Base-by-base conservation (phyloP, 495 filamentous ascomycete genomes). In the Staphylotrichum tortipilum region DNA sequence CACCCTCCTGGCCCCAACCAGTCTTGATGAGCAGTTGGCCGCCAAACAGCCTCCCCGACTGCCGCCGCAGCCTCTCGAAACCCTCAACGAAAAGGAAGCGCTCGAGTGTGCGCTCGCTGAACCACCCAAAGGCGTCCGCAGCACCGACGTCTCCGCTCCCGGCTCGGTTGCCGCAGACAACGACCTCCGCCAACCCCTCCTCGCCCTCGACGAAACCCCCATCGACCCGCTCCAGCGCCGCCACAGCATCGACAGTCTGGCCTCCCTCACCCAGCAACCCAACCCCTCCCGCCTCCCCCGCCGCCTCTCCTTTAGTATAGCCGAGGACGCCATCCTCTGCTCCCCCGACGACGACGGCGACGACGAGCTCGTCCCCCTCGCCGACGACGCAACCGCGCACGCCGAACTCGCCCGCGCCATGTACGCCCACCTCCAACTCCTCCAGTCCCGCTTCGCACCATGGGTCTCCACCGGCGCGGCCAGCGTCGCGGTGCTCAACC, bases 221-320 rank as follows among this genome's bases (percentile, higher is more conserved):
- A 44, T 66, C 17, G 45, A 58, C 0, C 59, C 39, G 21, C 64
- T 79, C 23, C 65, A 67, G 26, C 69, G 73, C 18, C 66, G 77
- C 4, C 69, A 77, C 28, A 82, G 78, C 52, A 54, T 74, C 58
- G 65, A 62, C 59, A 68, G 53, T 47, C 57, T 66, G 50, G 67
- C 47, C 48, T 58, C 46, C 17, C 50, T 30, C 57, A 59, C 3
- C 49, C 60, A 36, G 56, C 68, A 10, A 55, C 63, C 7, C 61
- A 71, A 78, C 46, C 78, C 85, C 37, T 72, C 74, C 14, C 76
- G 76, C 47, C 94, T 81, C 77, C 80, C 89, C 0, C 80, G 89
- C 5, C 85, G 89, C 44, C 71, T 97, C 49, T 94, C 88, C 4
- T 97, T 97, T 61, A 86, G 84, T 53, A 76, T 81, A 35, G 90